phyloP scores from a whole-genome alignment of 345 rosid genomes.

The Camelina laxa region DNA sequence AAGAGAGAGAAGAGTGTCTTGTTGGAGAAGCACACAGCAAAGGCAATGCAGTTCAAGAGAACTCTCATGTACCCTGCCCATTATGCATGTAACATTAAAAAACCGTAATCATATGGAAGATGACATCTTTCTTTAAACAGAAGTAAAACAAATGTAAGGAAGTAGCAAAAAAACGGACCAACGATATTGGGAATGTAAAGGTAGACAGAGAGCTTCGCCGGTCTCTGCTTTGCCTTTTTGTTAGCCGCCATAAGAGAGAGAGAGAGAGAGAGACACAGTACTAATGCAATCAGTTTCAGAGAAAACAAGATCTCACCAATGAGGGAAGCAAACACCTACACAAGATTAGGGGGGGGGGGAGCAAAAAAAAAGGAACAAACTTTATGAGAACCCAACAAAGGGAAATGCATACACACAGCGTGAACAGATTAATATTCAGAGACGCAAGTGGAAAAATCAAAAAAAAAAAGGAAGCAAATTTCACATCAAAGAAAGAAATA shows the following conservation, averaged over 20 bases:
- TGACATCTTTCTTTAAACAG: not conserved
- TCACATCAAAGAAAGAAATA: too few relatives aligned
- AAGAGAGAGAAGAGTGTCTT: conserved; percentile 74
- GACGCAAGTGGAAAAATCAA: conserved; percentile 5
- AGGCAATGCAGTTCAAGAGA: conserved; percentile 77
- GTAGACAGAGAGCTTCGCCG: conserved; percentile 65
- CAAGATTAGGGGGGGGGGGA: not conserved
- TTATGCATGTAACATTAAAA: conserved; percentile 1
- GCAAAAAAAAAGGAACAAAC: conserved; percentile 11
- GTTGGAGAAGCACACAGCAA: conserved; percentile 80
- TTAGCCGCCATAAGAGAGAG: conserved; percentile 69
- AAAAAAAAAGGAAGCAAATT: too few relatives aligned
- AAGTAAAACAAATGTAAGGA: not conserved
- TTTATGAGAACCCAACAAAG: conserved; percentile 8
- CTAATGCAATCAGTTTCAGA: not conserved
- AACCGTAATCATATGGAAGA: not conserved
- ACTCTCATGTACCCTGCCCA: conserved; percentile 76
- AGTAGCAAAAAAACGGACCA: conserved; percentile 51
- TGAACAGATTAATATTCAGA: not conserved
- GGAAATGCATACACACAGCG: too few relatives aligned
- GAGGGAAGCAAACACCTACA: conserved; percentile 12
- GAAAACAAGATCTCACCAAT: conserved; percentile 14
- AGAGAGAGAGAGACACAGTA: conserved; percentile 1
- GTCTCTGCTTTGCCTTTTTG: conserved; percentile 56
- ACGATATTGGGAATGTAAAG: conserved; percentile 86